Evolutionary conservation across 1,284 basidiomycete species (phyloP).

Genomic region (Irpex sp.): DNA sequence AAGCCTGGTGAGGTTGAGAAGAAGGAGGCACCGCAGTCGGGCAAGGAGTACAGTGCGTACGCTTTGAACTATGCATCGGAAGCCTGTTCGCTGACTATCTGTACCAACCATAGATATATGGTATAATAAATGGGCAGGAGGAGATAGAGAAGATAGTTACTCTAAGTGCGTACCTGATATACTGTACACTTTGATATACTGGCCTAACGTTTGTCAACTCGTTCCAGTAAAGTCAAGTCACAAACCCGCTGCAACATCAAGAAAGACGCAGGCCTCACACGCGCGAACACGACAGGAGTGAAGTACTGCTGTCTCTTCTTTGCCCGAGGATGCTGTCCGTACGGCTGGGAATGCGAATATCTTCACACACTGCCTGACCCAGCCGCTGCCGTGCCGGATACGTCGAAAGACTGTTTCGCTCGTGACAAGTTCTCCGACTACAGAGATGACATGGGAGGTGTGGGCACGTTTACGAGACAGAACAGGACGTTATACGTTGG

Average conservation of each 20-base stretch:
- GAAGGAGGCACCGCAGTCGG: constrained; percentile 84
- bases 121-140: constrained; percentile 99
- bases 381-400: constrained; percentile 72
- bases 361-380: constrained; percentile 85
- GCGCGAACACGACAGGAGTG: constrained; percentile 88
- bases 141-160: constrained; percentile 90
- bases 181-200: background rate
- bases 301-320: constrained; percentile 96
- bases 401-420: constrained; percentile 95
- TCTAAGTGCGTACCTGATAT: constrained; percentile 67
- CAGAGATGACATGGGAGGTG: constrained; percentile 99
- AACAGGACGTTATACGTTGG: constrained; percentile 97
- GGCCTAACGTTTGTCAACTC: background rate
- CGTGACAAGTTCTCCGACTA: constrained; percentile 97
- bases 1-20: constrained; percentile 87
- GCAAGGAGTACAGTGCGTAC: constrained; percentile 88
- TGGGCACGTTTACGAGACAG: constrained; percentile 91
- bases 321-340: constrained; percentile 93
- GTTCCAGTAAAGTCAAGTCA: constrained; percentile 83
- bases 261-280: constrained; percentile 88
- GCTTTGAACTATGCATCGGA: background rate
- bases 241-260: constrained; percentile 89
- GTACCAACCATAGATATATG: constrained; percentile 71
- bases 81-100: constrained; percentile 10
- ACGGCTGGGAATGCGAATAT: constrained; percentile 96